Conservation (phyloP, 371 early-diverging fungal genomes). For the Apophysomyces variabilis region DNA sequence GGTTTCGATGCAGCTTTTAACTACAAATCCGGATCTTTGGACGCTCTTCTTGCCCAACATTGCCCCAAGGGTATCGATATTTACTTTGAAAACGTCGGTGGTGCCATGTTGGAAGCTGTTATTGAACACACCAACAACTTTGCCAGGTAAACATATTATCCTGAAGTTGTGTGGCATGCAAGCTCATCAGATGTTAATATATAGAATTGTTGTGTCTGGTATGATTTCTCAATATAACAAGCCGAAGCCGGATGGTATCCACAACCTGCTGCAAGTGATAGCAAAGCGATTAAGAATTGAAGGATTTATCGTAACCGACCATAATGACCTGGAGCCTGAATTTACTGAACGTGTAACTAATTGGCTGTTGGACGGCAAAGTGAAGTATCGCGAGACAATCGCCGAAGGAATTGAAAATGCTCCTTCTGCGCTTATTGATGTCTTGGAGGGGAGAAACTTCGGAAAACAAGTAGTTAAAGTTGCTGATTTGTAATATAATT, state of each 20-base stretch:
- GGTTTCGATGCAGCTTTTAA: conserved; percentile 83
- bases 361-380: conserved; percentile 66
- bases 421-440: conserved; percentile 68
- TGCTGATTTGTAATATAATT: conserved; percentile 24
- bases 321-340: conserved; percentile 37
- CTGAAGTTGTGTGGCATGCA: not conserved
- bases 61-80: conserved; percentile 77
- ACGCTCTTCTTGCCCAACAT: conserved; percentile 45
- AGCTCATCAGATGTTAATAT: not conserved
- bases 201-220: conserved; percentile 60
- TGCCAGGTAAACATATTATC: conserved; percentile 40
- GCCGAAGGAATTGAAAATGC: conserved; percentile 74
- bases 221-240: conserved; percentile 77
- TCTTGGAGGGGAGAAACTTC: conserved; percentile 73
- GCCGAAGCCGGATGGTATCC: conserved; percentile 27
- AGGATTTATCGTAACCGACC: conserved; percentile 65
- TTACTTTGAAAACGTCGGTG: conserved; percentile 79
- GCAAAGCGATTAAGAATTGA: conserved; percentile 60
- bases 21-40: conserved; percentile 71
- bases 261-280: conserved; percentile 41
- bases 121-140: conserved; percentile 54
- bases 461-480: conserved; percentile 81
- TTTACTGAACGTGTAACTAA: conserved; percentile 57
- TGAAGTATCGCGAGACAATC: conserved; percentile 62
- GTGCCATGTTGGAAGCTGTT: conserved; percentile 70